These are phyloP conservation scores for Wickerhamomyces ciferrii DNA, from an alignment of 805 yeast species.

Conservation along the genomic window DNA sequence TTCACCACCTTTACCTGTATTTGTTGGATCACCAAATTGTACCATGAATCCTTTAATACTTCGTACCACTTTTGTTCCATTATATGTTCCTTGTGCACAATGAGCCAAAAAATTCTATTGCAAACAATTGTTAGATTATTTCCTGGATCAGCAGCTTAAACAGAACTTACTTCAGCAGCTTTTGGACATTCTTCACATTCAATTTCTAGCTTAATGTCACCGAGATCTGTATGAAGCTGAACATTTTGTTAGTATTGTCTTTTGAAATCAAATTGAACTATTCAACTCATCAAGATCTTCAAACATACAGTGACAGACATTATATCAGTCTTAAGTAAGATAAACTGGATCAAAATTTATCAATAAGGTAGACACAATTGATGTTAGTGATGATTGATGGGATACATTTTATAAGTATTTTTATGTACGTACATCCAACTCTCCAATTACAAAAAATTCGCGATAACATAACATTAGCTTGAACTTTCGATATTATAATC, in stretches of 20 bases:
- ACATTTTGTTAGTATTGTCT: background rate
- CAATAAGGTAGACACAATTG: too few species aligned
- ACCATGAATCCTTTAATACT: slow-evolving; percentile 68
- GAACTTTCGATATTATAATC: too few species aligned
- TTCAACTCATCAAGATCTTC: background rate
- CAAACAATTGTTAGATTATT: too few species aligned
- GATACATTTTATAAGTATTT: too few species aligned
- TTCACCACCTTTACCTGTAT: slow-evolving; percentile 75
- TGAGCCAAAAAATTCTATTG: slow-evolving; percentile 36
- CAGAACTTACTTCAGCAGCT: slow-evolving; percentile 28
- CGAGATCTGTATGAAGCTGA: slow-evolving; percentile 32
- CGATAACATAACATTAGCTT: background rate
- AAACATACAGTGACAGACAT: slow-evolving; percentile 19
- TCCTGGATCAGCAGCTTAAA: too few species aligned
- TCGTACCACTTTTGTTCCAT: slow-evolving; percentile 61
- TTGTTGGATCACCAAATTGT: slow-evolving; percentile 85
- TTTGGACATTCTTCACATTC: slow-evolving; percentile 33
- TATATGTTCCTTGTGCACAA: slow-evolving; percentile 38
- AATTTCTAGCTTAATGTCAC: slow-evolving; percentile 33
- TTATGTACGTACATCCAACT: too few species aligned
- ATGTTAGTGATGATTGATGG: too few species aligned
- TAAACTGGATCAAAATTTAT: too few species aligned
- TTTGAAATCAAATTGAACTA: too few species aligned
- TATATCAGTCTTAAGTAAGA: too few species aligned
- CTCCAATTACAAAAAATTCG: too few species aligned